Base-by-base conservation (phyloP, 2,329 filamentous ascomycete genomes). In the Torrubiella hemipterigena region DNA sequence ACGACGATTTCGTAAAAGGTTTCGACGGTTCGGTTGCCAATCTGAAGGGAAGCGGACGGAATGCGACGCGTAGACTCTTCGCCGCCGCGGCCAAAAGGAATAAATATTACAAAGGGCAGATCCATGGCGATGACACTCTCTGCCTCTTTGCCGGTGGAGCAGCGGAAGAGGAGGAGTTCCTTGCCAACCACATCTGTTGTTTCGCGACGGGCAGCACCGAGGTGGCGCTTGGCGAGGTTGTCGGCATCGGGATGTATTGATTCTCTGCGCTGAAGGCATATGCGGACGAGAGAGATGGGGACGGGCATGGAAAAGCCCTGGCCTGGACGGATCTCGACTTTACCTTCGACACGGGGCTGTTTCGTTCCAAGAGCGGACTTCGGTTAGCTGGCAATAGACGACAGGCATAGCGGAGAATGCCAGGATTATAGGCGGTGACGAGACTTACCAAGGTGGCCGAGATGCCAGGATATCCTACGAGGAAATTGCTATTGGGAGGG, bases 1-100 rank as follows among this genome's bases (percentile, higher is more conserved):
- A 98, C 91, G 34, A 96, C 85, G 39, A 98, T 71, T 60, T 98
- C 91, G 61, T 96, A 98, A 54, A 70, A 94, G 27, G 91, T 98
- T 63, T 98, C 91, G 37, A 86, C 87, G n/a, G 84, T 94, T 47
- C 91, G 76, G 58, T 82, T 91, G 16, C 86, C 80, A 34, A 98
- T 68, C 54, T 93, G 84, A 46, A 98, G 59, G 42, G 85, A 94
- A 20, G 91, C 87, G 3, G 91, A 89, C 3, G 91, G 91, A 48
- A 96, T 87, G 44, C 87, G 74, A 43, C 86, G 69, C 43, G 87
- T 91, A 17, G 81, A 78, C 58, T 96, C 91, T 54, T 93, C 83
- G 34, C 87, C 86, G 29, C 85, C 84, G 44, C 86, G 75, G 23
- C 89, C 89, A 50, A 87, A 96, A 3, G 91, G 91, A 51, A 98